These are phyloP conservation scores for Malbranchea zuffiana DNA, from an alignment of 2,329 filamentous ascomycete species.

Conservation along the genomic window DNA sequence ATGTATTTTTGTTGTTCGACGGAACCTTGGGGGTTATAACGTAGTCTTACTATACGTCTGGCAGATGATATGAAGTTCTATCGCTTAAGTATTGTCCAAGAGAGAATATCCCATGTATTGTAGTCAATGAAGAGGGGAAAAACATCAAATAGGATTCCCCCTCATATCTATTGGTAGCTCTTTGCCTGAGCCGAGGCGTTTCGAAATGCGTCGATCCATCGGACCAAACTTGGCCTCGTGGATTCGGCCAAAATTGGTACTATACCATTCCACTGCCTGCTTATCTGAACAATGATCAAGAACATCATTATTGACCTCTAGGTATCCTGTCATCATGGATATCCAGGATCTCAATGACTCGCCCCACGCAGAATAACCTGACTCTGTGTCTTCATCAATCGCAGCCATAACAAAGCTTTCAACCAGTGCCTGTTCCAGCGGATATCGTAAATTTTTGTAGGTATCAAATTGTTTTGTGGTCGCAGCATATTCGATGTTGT, in stretches of 20 bases:
- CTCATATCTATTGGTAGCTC: slow-evolving; percentile 21
- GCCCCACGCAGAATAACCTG: slow-evolving; percentile 17
- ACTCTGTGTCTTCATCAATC: slow-evolving; percentile 18
- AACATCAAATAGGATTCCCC: slow-evolving; percentile 16
- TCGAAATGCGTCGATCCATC: slow-evolving; percentile 18
- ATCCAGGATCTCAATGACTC: slow-evolving; percentile 18
- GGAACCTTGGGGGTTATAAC: too few relatives aligned
- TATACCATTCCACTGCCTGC: slow-evolving; percentile 21
- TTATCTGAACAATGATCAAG: slow-evolving; percentile 21
- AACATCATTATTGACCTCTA: slow-evolving; percentile 20
- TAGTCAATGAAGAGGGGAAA: too few relatives aligned
- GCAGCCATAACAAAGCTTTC: slow-evolving; percentile 21
- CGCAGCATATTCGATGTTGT: neutral
- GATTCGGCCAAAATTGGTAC: slow-evolving; percentile 21
- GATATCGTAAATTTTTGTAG: slow-evolving; percentile 16
- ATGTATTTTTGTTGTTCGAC: too few relatives aligned
- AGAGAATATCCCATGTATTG: too few relatives aligned
- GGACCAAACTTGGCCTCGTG: slow-evolving; percentile 18
- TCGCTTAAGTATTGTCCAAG: too few relatives aligned
- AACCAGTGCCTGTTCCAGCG: slow-evolving; percentile 15
- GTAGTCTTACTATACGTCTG: too few relatives aligned
- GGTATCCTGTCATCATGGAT: slow-evolving; percentile 20
- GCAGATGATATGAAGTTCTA: too few relatives aligned
- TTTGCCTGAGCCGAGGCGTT: slow-evolving; percentile 19
- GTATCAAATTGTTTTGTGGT: slow-evolving; percentile 12